These are phyloP conservation scores for Nepenthes alata DNA, from an alignment of 179 eudicot species.

Conservation along the genomic window DNA sequence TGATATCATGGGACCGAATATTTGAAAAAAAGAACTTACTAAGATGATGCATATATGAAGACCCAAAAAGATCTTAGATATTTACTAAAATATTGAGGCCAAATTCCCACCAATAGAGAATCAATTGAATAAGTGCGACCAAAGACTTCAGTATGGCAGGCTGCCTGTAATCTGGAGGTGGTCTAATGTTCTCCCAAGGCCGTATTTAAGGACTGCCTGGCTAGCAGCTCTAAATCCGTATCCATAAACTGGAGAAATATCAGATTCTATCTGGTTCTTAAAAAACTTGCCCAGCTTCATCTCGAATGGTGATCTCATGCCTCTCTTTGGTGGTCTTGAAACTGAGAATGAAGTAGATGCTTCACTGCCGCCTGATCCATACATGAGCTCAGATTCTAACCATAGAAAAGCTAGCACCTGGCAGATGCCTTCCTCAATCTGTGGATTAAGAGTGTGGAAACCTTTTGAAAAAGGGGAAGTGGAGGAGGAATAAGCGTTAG, in stretches of 20 bases:
- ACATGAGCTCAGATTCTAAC: slow-evolving; percentile 47
- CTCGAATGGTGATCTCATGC: slow-evolving; percentile 57
- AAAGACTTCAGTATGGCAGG: slow-evolving; percentile 39
- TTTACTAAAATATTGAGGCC: no score
- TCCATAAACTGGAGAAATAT: slow-evolving; percentile 68
- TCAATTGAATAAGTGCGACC: no score
- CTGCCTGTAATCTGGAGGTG: slow-evolving; percentile 55
- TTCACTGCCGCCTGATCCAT: slow-evolving; percentile 18
- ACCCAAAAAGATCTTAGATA: no score
- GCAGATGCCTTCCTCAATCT: slow-evolving; percentile 88
- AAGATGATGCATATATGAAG: no score
- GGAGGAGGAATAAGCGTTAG: neutral
- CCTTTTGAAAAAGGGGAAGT: slow-evolving; percentile 22
- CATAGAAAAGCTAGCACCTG: slow-evolving; percentile 75
- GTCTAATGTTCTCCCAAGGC: slow-evolving; percentile 55
- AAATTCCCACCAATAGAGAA: no score
- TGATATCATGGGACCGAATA: no score
- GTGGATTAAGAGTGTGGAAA: slow-evolving; percentile 56
- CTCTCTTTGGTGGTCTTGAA: slow-evolving; percentile 27
- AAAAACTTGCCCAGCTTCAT: slow-evolving; percentile 63
- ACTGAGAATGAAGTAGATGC: slow-evolving; percentile 32
- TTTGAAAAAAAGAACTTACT: no score
- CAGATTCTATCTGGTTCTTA: slow-evolving; percentile 76
- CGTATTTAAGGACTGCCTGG: slow-evolving; percentile 54
- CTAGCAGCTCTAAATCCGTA: slow-evolving; percentile 76